These are phyloP conservation scores for Fragilariopsis cylindrus DNA, from an alignment of 108 stramenopile species.

Conservation along the genomic window DNA sequence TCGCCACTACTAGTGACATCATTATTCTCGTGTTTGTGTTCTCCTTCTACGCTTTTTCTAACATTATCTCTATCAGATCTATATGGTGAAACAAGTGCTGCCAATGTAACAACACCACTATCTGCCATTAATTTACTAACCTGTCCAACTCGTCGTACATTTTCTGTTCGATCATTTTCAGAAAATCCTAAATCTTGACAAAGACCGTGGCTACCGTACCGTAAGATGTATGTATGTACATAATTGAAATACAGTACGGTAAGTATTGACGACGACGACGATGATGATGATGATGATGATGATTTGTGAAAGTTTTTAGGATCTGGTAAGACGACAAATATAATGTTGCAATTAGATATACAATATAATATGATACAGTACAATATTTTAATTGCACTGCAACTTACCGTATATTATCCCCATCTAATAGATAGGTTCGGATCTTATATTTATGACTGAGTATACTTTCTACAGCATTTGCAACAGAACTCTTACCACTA, in stretches of 20 bases:
- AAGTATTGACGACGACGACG: background rate
- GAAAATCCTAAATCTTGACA: constrained; percentile 87
- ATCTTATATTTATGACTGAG: constrained; percentile 39
- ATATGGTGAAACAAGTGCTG: constrained; percentile 90
- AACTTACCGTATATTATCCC: constrained; percentile 78
- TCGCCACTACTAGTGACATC: no score
- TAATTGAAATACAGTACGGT: background rate
- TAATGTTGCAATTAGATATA: background rate
- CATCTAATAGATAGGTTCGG: constrained; percentile 64
- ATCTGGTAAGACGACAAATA: no score
- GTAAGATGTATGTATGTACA: background rate
- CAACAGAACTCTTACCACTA: constrained; percentile 45
- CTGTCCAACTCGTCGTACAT: constrained; percentile 91
- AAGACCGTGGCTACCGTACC: constrained; percentile 52
- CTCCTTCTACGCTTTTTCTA: constrained; percentile 37
- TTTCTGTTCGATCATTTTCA: constrained; percentile 79
- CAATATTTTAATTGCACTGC: background rate
- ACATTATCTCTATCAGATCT: constrained; percentile 74
- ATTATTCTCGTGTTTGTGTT: no score
- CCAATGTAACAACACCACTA: constrained; percentile 86
- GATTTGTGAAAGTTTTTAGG: no score
- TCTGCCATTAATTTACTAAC: constrained; percentile 87
- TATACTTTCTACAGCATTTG: constrained; percentile 38
- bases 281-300: no score
- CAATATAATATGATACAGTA: background rate